Conservation (phyloP, 2,329 filamentous ascomycete genomes). For the Colletotrichum shisoi region DNA sequence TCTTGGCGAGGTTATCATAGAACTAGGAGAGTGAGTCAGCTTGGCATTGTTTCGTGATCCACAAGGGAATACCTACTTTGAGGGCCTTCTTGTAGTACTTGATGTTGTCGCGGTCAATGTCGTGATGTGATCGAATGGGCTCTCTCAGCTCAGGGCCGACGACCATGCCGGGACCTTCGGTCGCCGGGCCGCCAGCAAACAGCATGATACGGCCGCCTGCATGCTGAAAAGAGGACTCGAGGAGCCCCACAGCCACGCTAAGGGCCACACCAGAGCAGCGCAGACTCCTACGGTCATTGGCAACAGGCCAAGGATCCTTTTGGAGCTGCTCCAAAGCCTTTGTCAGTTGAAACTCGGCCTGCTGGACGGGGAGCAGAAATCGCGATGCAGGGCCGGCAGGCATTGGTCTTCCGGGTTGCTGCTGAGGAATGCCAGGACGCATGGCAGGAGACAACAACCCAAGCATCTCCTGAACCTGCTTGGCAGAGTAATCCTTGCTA, state of each 20-base stretch:
- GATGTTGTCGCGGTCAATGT: constrained; percentile 98
- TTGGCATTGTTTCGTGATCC: not conserved
- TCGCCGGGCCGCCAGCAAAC: constrained; percentile 92
- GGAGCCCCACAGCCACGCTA: constrained; percentile 88
- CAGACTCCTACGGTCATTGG: constrained; percentile 87
- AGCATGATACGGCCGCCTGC: constrained; percentile 95
- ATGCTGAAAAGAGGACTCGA: constrained; percentile 96
- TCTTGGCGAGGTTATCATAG: constrained; percentile 92
- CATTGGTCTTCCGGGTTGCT: constrained; percentile 76
- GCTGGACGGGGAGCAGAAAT: constrained; percentile 91
- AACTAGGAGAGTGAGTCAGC: constrained; percentile 65
- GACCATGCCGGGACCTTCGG: constrained; percentile 95
- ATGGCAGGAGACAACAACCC: constrained; percentile 77
- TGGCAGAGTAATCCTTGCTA: constrained; percentile 96
- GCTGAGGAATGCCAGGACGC: constrained; percentile 76
- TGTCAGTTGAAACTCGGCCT: constrained; percentile 96
- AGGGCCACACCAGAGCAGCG: constrained; percentile 96
- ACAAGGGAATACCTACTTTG: constrained; percentile 67
- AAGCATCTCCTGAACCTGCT: constrained; percentile 99
- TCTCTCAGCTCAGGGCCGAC: constrained; percentile 95
- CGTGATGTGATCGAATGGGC: constrained; percentile 96
- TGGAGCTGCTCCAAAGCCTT: constrained; percentile 95
- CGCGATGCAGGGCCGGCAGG: constrained; percentile 83
- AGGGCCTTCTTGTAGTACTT: constrained; percentile 99
- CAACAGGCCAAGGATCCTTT: constrained; percentile 96